Conservation (phyloP, 2,329 filamentous ascomycete species). For the Phyllosticta capitalensis region DNA sequence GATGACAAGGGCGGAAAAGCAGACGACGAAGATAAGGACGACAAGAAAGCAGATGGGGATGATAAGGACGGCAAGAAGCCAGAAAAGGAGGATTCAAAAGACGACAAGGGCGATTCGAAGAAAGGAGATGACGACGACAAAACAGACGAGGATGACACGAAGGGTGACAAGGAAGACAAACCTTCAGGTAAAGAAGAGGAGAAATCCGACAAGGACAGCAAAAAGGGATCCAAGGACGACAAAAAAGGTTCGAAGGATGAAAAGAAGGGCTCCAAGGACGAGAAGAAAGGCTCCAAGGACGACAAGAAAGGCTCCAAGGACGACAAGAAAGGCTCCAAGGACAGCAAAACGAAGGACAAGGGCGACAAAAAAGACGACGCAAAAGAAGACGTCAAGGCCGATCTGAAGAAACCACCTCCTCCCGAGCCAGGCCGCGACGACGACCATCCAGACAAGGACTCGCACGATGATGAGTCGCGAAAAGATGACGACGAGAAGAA, state of each 20-base stretch:
- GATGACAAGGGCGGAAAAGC: background rate
- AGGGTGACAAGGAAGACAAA: background rate
- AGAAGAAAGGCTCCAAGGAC: too few relatives aligned
- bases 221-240: background rate
- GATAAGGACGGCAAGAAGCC: background rate
- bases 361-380: background rate
- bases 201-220: background rate
- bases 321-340: too few relatives aligned
- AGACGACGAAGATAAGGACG: background rate
- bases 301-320: too few relatives aligned
- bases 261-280: too few relatives aligned
- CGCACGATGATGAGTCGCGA: background rate
- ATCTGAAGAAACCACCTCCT: background rate
- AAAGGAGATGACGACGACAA: background rate
- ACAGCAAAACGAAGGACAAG: background rate
- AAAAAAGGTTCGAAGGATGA: background rate
- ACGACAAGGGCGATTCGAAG: background rate
- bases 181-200: background rate
- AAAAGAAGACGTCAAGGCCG: background rate
- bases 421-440: background rate
- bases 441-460: background rate
- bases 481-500: background rate
- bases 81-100: too few relatives aligned
- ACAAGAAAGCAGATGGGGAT: background rate
- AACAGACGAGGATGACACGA: background rate